Evolutionary conservation across 2,329 filamentous ascomycete species (phyloP).

Genomic region (Penicillium sp.): DNA sequence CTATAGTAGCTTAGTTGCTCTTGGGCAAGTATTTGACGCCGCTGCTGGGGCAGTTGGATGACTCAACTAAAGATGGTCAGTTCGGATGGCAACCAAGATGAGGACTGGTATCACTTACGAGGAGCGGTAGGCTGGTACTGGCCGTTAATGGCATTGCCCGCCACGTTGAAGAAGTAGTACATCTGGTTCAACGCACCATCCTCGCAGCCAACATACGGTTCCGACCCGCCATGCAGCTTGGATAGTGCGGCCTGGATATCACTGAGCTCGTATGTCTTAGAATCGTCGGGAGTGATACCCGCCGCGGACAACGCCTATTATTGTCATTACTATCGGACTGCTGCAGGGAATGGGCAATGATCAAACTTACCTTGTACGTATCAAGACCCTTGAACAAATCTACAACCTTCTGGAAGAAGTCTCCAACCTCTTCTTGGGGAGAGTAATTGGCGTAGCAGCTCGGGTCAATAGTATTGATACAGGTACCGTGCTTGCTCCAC

Average conservation of each 20-base stretch:
- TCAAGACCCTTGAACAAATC: slow-evolving; percentile 58
- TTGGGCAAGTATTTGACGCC: slow-evolving; percentile 69
- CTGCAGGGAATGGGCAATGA: neutral
- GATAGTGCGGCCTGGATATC: slow-evolving; percentile 54
- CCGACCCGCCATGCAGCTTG: slow-evolving; percentile 48
- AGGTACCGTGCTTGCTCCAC: slow-evolving; percentile 71
- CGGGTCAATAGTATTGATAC: slow-evolving; percentile 68
- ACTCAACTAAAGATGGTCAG: slow-evolving; percentile 20
- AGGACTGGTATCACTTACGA: slow-evolving; percentile 30
- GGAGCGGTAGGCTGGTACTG: slow-evolving; percentile 59
- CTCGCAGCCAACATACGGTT: slow-evolving; percentile 54
- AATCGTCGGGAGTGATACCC: slow-evolving; percentile 54
- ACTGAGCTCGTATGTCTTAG: slow-evolving; percentile 53
- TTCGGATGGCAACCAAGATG: neutral
- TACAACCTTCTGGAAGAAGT: slow-evolving; percentile 58
- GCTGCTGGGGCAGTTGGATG: slow-evolving; percentile 61
- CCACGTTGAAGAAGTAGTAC: slow-evolving; percentile 57
- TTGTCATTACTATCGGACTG: neutral
- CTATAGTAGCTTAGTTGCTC: slow-evolving; percentile 15
- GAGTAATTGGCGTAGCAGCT: slow-evolving; percentile 62
- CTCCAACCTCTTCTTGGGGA: slow-evolving; percentile 58
- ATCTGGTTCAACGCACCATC: slow-evolving; percentile 53
- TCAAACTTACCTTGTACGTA: slow-evolving; percentile 49
- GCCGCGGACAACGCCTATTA: slow-evolving; percentile 53
- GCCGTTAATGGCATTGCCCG: slow-evolving; percentile 61